phyloP scores from a whole-genome alignment of 1,284 basidiomycete species.

The Trichosporon sp. region DNA sequence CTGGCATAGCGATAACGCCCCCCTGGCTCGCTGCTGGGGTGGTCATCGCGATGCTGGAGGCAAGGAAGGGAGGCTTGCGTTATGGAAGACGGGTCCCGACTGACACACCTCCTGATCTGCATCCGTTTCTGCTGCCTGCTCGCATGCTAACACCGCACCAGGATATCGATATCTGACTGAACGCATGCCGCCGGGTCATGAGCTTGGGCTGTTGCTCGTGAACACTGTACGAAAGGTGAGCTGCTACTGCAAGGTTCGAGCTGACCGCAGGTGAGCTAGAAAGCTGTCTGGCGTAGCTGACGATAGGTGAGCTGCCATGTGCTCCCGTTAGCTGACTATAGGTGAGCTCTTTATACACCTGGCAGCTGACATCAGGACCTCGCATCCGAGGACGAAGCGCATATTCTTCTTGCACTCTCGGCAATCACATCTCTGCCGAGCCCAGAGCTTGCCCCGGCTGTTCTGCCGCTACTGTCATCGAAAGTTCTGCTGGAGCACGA shows the following conservation, averaged over 20 bases:
- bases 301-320: not conserved
- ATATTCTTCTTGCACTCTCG: constrained; percentile 36
- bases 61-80: too few relatives aligned
- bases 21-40: too few relatives aligned
- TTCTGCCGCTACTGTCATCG: constrained; percentile 29
- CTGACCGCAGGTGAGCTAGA: not conserved
- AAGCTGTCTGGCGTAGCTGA: not conserved
- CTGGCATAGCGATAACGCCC: too few relatives aligned
- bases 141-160: too few relatives aligned
- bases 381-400: constrained; percentile 19
- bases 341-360: not conserved
- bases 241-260: not conserved
- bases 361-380: constrained; percentile 30
- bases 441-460: constrained; percentile 38
- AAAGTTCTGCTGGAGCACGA: constrained; percentile 29
- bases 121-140: too few relatives aligned
- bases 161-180: constrained; percentile 43
- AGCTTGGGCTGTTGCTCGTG: constrained; percentile 40
- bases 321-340: not conserved
- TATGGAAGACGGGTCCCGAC: not conserved
- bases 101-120: too few relatives aligned
- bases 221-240: constrained; percentile 46
- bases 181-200: constrained; percentile 30
- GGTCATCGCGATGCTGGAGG: too few relatives aligned
- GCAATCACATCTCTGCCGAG: constrained; percentile 36